Evolutionary conservation across 2,329 filamentous ascomycete species (phyloP), one percentile per base, ranked within the genome.

Genomic region (Verticillium klebahnii): DNA sequence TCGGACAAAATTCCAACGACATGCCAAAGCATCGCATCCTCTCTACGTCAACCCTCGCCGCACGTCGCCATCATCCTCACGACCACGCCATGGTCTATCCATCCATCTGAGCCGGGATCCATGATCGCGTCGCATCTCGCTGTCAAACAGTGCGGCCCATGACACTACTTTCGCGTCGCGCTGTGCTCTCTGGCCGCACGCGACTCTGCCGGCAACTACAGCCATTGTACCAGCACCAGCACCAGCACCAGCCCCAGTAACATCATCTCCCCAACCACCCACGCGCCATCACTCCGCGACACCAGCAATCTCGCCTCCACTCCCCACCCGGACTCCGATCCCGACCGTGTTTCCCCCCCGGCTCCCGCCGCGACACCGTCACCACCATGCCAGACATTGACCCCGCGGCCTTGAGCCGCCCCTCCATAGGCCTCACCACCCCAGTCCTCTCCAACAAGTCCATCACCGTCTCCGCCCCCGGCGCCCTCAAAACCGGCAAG

Each of bases 381-480:
- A 32, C 60, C 70, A 71, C 69, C 67, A 89, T 89, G 86, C 86
- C 86, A 69, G 87, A 89, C 77, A 89, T 89, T 77, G 87, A 89
- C 79, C 87, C 87, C 70, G 85, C 87, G 78, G 86, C 87, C 66
- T 75, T 89, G 69, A 88, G 85, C 80, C 85, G 86, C 70, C 83
- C 85, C 64, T 76, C 85, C 57, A 73, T 82, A 72, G 82, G 77
- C 73, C 79, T 87, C 61, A 80, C 84, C 56, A 88, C 86, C 5
- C 85, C 87, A 63, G 78, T 85, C 50, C 74, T 89, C 62, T 75
- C 83, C 63, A 79, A 77, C 55, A 88, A 88, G 71, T 78, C 84
- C 58, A 80, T 88, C 67, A 81, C 81, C 55, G 78, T 84, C 61
- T 80, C 82, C 45, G 77, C 80, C 2, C 75, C 82, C 2, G 75